Base-by-base conservation (phyloP, 2,329 filamentous ascomycete species). In the Myriosclerotinia scirpicola region DNA sequence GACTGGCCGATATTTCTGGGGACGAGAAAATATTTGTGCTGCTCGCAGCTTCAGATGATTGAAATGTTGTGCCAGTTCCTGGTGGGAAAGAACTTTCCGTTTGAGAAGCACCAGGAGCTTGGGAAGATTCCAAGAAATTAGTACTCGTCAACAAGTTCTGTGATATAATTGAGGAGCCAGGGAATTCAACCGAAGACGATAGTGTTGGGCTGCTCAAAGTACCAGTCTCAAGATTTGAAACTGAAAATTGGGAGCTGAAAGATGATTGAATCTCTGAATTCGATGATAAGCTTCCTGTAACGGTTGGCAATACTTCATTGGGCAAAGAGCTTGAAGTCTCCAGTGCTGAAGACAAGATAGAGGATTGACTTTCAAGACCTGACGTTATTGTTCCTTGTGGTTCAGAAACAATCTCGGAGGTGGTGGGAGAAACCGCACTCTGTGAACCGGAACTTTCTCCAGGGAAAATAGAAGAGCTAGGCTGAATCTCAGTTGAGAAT, bases 81-180 rank as follows among this genome's bases (percentile, higher is more conserved):
- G 54, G 26, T 36, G 20, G 11, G 20, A 30, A 56, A 42, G 8
- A n/a, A 56, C 38, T 60, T 22, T 60, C 56, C n/a, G 30, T 54
- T 54, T 54, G 53, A 36, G 42, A 59, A 36, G 20, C 3, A 8
- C 11, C 7, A 36, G 20, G 5, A 15, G 14, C 11, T 30, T 52
- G 48, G 14, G 48, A 52, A 15, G 48, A 52, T 26, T 52, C 48
- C n/a, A 52, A 52, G 2, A 26, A 52, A 15, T 14, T 34, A 36
- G 26, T 36, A 59, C 42, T 59, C 20, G 56, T 59, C 15, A 30
- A 20, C 5, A 48, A 36, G 20, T n/a, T 9, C 42, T 59, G 56
- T n/a, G 42, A 48, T 36, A 48, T 22, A 5, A 15, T 59, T 14
- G 26, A 59, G 3, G 42, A 59, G 1, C 14, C 42, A 11, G 30